phyloP scores from a whole-genome alignment of 176 grass and related monocot species.

The Carex cristatella region DNA sequence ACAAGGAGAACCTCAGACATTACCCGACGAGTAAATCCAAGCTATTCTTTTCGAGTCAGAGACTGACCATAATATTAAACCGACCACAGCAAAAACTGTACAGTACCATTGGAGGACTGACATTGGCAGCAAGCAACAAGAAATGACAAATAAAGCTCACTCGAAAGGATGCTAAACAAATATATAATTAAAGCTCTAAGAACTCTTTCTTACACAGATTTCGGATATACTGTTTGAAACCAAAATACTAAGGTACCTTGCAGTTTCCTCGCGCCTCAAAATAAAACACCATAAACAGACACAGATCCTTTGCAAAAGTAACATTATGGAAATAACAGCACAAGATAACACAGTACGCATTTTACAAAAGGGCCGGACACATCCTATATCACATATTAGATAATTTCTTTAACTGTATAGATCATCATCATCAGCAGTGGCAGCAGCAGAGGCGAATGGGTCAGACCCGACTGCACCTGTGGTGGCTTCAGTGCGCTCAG shows the following conservation, averaged over 20 bases:
- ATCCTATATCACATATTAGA: slow-evolving; percentile 6
- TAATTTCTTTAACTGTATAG: slow-evolving; percentile 49
- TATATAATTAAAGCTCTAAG: neutral
- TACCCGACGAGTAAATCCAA: neutral
- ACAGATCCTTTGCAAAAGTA: neutral
- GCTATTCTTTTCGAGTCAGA: too few relatives aligned
- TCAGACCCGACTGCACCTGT: slow-evolving; percentile 27
- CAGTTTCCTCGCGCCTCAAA: neutral
- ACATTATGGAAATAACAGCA: neutral
- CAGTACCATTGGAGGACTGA: too few relatives aligned
- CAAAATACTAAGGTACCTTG: neutral
- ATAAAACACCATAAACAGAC: neutral
- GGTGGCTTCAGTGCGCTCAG: slow-evolving; percentile 29
- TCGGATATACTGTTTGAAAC: neutral
- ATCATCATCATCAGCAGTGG: slow-evolving; percentile 55
- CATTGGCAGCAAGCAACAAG: neutral
- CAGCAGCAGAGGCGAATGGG: slow-evolving; percentile 41
- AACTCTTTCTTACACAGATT: neutral
- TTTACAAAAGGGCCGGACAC: neutral
- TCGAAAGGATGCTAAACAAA: neutral
- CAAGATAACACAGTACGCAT: neutral
- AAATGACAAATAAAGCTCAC: neutral
- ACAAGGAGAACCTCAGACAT: neutral
- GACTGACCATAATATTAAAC: too few relatives aligned
- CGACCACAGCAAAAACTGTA: too few relatives aligned